These are phyloP conservation scores for Acidiella bohemica DNA, from an alignment of 495 filamentous ascomycete species.

Conservation along the genomic window DNA sequence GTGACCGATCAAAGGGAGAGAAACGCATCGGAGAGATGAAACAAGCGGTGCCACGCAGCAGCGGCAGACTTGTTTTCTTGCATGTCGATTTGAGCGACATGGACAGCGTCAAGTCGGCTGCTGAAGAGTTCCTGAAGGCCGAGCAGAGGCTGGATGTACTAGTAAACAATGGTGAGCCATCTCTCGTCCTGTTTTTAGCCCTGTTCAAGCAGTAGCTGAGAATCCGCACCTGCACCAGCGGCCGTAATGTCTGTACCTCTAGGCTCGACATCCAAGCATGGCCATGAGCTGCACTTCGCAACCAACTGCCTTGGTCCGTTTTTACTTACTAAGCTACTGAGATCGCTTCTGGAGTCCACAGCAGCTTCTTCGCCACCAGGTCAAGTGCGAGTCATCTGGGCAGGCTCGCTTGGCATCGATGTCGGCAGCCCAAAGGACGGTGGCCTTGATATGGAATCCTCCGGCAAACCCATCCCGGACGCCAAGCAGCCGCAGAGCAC, in stretches of 20 bases:
- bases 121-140: slow-evolving; percentile 28
- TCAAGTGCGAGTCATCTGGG: slow-evolving; percentile 33
- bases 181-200: background rate
- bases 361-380: slow-evolving; percentile 19
- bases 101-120: slow-evolving; percentile 32
- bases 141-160: slow-evolving; percentile 37
- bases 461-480: slow-evolving; percentile 1
- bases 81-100: slow-evolving; percentile 35
- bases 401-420: slow-evolving; percentile 20
- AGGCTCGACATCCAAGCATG: slow-evolving; percentile 28
- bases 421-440: slow-evolving; percentile 1
- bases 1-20: slow-evolving; percentile 29
- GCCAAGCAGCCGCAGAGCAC: slow-evolving; percentile 16
- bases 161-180: slow-evolving; percentile 33
- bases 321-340: slow-evolving; percentile 35
- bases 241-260: slow-evolving; percentile 33
- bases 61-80: slow-evolving; percentile 32
- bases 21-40: slow-evolving; percentile 30
- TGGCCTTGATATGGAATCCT: background rate
- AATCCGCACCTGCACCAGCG: slow-evolving; percentile 21
- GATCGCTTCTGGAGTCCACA: slow-evolving; percentile 32
- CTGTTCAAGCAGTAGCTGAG: background rate
- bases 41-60: slow-evolving; percentile 7
- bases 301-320: slow-evolving; percentile 39
- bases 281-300: slow-evolving; percentile 35